Conservation (phyloP, 1,284 basidiomycete genomes). For the Pterulicium gracile region DNA sequence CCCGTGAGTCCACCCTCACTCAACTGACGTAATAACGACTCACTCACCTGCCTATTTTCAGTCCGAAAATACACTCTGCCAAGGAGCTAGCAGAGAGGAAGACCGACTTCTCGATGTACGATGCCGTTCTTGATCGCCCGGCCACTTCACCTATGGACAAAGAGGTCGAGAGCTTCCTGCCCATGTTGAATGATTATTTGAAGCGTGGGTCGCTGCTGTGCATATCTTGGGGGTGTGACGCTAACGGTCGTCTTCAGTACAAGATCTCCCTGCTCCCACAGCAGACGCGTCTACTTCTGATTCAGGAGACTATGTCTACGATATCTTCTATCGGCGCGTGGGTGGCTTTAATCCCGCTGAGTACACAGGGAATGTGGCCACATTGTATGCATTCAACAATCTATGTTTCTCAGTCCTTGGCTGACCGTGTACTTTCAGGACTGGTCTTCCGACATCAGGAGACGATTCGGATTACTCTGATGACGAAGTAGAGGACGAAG, state of each 20-base stretch:
- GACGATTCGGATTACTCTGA: constrained; percentile 45
- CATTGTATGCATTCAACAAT: constrained; percentile 34
- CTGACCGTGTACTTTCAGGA: constrained; percentile 26
- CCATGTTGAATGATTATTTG: constrained; percentile 62
- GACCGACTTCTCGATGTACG: constrained; percentile 52
- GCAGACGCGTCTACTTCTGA: constrained; percentile 15
- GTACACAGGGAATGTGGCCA: constrained; percentile 49
- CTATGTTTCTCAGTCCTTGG: not conserved
- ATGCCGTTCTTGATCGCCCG: constrained; percentile 41
- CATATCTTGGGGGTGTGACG: not conserved
- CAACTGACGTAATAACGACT: constrained; percentile 3
- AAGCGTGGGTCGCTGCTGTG: constrained; percentile 30
- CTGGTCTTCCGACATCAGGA: constrained; percentile 46
- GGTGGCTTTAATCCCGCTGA: constrained; percentile 48
- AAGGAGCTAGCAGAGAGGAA: constrained; percentile 32
- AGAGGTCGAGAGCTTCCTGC: constrained; percentile 65
- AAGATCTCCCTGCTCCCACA: constrained; percentile 20
- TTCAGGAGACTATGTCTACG: constrained; percentile 60
- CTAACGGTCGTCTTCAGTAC: constrained; percentile 16
- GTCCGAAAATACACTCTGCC: constrained; percentile 43
- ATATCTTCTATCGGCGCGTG: constrained; percentile 64
- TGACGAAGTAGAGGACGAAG: constrained; percentile 60
- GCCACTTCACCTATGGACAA: constrained; percentile 28
- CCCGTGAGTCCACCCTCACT: constrained; percentile 19
- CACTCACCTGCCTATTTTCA: constrained; percentile 14